Percentiles rank a stretch among this genome's conserved stretches.
These are phyloP conservation scores for Blastocrithidia nonstop DNA, from an alignment of 208 protist species.

Conservation along the genomic window DNA sequence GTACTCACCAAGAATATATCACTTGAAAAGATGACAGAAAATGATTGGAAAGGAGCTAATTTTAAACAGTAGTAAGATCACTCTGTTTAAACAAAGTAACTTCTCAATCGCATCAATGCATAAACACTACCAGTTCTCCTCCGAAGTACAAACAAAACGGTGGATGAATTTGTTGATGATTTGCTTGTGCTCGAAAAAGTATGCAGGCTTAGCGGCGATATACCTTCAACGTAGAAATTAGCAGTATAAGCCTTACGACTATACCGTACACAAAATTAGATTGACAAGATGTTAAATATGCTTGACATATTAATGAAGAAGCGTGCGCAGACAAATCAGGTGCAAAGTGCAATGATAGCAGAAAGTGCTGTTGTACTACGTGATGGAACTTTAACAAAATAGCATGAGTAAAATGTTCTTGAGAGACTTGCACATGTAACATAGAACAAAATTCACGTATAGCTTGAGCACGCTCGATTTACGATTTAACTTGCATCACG, in stretches of 20 bases:
- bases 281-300: constrained; percentile 69
- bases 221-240: constrained; percentile 57
- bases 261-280: constrained; percentile 67
- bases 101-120: constrained; percentile 65
- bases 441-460: constrained; percentile 94
- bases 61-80: constrained; percentile 83
- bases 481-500: constrained; percentile 84
- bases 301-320: constrained; percentile 87
- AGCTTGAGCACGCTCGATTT: constrained; percentile 90
- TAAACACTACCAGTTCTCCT: constrained; percentile 59
- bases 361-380: constrained; percentile 59
- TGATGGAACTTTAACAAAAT: constrained; percentile 25
- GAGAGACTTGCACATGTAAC: constrained; percentile 82
- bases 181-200: constrained; percentile 84
- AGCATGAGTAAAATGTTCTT: constrained; percentile 69
- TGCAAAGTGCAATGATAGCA: constrained; percentile 85
- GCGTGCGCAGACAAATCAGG: constrained; percentile 86
- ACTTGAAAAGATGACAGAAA: constrained; percentile 24
- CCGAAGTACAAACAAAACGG: constrained; percentile 27
- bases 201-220: constrained; percentile 67
- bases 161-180: constrained; percentile 74
- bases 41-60: constrained; percentile 75
- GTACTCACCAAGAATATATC: no score
- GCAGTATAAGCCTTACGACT: constrained; percentile 80
- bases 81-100: constrained; percentile 29